Base-by-base conservation (phyloP, 257 asterid species). In the Primulina huaijiensis region DNA sequence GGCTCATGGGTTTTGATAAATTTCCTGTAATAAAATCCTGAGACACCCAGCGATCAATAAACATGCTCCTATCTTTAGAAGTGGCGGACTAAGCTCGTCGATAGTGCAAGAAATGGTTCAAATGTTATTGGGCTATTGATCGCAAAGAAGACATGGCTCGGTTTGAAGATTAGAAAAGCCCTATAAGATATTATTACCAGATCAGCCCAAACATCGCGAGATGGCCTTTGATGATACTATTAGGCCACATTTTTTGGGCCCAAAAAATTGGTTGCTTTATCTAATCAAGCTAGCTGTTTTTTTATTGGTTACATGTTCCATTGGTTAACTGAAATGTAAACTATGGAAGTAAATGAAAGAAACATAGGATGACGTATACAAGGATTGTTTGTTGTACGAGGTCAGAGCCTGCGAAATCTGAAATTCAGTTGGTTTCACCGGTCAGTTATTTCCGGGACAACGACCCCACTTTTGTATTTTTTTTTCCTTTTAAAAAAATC, bases 341-440 rank as follows among this genome's bases (percentile, higher is more conserved):
- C 25, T 23, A 1, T 23, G 25, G 25, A 23, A 23, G n/a, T n/a
- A n/a, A n/a, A n/a, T n/a, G n/a, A n/a, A n/a, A n/a, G n/a, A n/a
- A n/a, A 1, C 21, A 19, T 55, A 21, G 59, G 7, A 40, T 61
- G 34, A 19, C 62, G 40, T 52, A 30, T 0, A 33, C 59, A 60
- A 6, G 38, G 31, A 60, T 8, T 60, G 9, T 9, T 60, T 38
- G 68, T 50, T 52, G 25, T 30, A 30, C 33, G 0, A 30, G 33
- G 33, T 30, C 33, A 30, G 33, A 70, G 17, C 67, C 63, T 29
- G 57, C 69, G 52, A 57, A 71, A 62, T 62, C 58, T 31, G 71
- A 75, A 76, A 75, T 60, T 72, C 72, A 17, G 81, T 76, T 80
- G 76, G 78, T 73, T 69, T 40, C 74, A 80, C 73, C 81, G 80